Conservation (phyloP, 2,329 filamentous ascomycete species). For the Fusarium sp. region DNA sequence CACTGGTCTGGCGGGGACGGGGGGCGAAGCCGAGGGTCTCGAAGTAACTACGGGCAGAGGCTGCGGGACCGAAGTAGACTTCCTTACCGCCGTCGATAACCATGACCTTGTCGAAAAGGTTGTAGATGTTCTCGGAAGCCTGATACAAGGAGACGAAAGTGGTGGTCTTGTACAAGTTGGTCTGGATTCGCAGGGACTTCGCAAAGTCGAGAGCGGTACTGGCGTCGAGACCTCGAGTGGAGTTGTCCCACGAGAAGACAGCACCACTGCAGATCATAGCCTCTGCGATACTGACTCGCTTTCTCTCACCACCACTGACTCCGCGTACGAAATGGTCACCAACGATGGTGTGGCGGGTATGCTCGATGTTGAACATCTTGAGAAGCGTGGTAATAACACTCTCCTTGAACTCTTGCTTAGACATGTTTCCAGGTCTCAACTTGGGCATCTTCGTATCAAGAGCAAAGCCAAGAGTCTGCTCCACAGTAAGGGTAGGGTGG, state of each 20-base stretch:
- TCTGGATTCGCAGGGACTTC: constrained; percentile 79
- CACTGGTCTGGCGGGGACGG: constrained; percentile 80
- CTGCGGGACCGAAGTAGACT: constrained; percentile 77
- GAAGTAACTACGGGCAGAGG: constrained; percentile 77
- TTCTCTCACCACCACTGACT: constrained; percentile 77
- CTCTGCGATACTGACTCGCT: constrained; percentile 79
- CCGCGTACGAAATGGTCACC: constrained; percentile 84
- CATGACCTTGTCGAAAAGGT: constrained; percentile 83
- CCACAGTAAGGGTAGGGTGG: constrained; percentile 84
- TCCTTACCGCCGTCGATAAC: constrained; percentile 80
- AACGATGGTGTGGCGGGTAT: constrained; percentile 85
- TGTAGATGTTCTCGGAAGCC: constrained; percentile 83
- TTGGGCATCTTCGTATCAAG: constrained; percentile 85
- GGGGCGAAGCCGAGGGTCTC: constrained; percentile 79
- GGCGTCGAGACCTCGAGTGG: constrained; percentile 73
- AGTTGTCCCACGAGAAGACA: constrained; percentile 80
- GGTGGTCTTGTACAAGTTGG: constrained; percentile 83
- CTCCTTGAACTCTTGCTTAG: constrained; percentile 78
- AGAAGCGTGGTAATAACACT: constrained; percentile 78
- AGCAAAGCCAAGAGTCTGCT: constrained; percentile 86
- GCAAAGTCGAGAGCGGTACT: constrained; percentile 73
- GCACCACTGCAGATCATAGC: constrained; percentile 81
- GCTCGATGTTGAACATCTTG: constrained; percentile 94
- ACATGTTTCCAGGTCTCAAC: constrained; percentile 78
- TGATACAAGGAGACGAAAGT: constrained; percentile 90